phyloP scores from a whole-genome alignment of 345 rosid species.

The Cardiospermum halicacabum region DNA sequence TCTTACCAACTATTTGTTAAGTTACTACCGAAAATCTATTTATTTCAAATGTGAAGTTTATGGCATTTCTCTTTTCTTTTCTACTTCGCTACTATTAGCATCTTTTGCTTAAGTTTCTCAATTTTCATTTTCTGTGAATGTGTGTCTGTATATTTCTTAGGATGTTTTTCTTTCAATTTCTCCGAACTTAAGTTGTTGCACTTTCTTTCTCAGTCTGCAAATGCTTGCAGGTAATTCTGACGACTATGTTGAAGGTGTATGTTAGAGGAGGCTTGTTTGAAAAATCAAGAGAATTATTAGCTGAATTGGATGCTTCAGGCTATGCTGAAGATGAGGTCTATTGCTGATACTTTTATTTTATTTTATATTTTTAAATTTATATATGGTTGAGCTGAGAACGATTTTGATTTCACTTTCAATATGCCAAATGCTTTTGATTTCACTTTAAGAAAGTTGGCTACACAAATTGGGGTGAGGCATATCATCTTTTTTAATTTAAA shows the following conservation, averaged over 20 bases:
- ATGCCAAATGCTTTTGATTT: not conserved
- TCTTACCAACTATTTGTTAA: not conserved
- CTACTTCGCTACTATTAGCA: not conserved
- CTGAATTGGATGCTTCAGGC: constrained; percentile 64
- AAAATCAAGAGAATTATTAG: constrained; percentile 59
- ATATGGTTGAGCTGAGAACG: constrained; percentile 2
- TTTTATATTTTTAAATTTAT: too few relatives aligned
- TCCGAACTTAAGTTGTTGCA: not conserved
- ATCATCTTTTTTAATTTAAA: too few relatives aligned
- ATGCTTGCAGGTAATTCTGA: constrained; percentile 69
- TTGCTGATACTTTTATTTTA: constrained; percentile 2
- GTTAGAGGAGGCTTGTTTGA: constrained; percentile 87
- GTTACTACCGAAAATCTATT: not conserved
- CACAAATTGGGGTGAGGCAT: not conserved
- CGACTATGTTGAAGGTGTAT: constrained; percentile 83
- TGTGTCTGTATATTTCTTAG: not conserved
- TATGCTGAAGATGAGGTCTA: constrained; percentile 77
- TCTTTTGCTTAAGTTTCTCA: not conserved
- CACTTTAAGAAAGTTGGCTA: not conserved
- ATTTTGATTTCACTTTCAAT: not conserved
- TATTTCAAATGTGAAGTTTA: not conserved
- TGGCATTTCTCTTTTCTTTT: not conserved
- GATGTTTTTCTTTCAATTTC: not conserved
- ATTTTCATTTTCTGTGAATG: not conserved
- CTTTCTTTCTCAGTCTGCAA: constrained; percentile 14